Percentiles rank a stretch among this genome's conserved stretches.
These are phyloP conservation scores for Solanum etuberosum DNA, from an alignment of 257 asterid genomes.

Conservation along the genomic window DNA sequence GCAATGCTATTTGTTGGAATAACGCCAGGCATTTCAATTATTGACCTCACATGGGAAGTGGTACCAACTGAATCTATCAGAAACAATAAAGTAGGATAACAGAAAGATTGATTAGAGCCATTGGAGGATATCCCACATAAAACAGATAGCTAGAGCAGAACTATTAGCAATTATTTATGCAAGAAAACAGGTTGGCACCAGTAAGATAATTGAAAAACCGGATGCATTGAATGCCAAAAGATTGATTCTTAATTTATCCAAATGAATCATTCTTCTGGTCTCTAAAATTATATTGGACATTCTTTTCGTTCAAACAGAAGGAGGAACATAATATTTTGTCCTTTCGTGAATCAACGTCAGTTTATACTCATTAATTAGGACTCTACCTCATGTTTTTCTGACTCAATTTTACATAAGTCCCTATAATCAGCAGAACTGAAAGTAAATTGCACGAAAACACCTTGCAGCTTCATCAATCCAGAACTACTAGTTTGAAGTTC, in stretches of 20 bases:
- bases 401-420: background rate
- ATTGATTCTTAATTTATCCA: background rate
- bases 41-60: constrained; percentile 29
- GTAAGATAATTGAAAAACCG: background rate
- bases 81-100: constrained; percentile 6
- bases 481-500: background rate
- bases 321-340: background rate
- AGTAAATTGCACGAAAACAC: background rate
- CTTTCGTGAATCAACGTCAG: background rate
- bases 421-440: background rate
- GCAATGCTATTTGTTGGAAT: constrained; percentile 24
- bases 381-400: background rate
- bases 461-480: background rate
- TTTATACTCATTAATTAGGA: background rate
- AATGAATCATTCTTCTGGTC: background rate
- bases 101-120: background rate
- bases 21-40: constrained; percentile 38
- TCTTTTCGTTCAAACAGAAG: background rate
- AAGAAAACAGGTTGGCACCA: background rate
- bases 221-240: background rate
- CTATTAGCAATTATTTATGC: background rate
- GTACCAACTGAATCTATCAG: constrained; percentile 25
- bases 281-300: background rate
- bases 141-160: constrained; percentile 1
- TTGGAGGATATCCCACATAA: background rate